These are phyloP conservation scores for Acanthamoeba comandoni DNA, from an alignment of 208 protist species.

Conservation along the genomic window DNA sequence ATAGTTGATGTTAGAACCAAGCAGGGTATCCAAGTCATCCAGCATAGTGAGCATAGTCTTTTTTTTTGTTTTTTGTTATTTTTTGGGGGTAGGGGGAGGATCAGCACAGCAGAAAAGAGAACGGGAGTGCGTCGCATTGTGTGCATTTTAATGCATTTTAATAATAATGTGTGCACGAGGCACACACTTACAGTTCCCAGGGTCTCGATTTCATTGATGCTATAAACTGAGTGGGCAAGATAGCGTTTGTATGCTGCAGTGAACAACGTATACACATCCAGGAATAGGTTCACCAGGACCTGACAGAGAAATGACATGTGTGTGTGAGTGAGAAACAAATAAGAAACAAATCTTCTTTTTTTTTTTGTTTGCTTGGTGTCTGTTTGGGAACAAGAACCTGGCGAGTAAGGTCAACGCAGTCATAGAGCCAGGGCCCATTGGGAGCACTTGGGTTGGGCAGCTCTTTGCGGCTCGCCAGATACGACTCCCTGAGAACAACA, in stretches of 20 bases:
- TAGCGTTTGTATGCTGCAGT: constrained; percentile 25
- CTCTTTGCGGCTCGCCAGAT: constrained; percentile 8
- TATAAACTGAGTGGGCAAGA: constrained; percentile 32
- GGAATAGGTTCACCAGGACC: constrained; percentile 66
- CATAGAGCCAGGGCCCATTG: constrained; percentile 77
- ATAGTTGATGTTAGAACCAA: constrained; percentile 80
- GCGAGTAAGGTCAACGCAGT: constrained; percentile 83
- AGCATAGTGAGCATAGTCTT: constrained; percentile 5
- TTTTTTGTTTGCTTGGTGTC: no score
- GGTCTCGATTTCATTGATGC: constrained; percentile 64
- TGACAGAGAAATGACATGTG: no score
- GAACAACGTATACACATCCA: constrained; percentile 27
- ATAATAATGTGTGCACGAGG: no score
- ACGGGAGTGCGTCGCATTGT: neutral
- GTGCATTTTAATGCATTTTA: no score
- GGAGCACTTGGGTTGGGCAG: neutral
- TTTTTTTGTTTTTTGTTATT: constrained; percentile 7
- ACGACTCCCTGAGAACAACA: neutral
- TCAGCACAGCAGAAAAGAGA: constrained; percentile 17
- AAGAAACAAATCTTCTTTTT: neutral
- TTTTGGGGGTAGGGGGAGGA: neutral
- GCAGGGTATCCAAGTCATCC: constrained; percentile 80
- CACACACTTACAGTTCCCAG: neutral
- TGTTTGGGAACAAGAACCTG: constrained; percentile 77
- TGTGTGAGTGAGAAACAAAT: neutral